Conservation (phyloP, 768 basidiomycete genomes). For the Stropharia rugosoannulata region DNA sequence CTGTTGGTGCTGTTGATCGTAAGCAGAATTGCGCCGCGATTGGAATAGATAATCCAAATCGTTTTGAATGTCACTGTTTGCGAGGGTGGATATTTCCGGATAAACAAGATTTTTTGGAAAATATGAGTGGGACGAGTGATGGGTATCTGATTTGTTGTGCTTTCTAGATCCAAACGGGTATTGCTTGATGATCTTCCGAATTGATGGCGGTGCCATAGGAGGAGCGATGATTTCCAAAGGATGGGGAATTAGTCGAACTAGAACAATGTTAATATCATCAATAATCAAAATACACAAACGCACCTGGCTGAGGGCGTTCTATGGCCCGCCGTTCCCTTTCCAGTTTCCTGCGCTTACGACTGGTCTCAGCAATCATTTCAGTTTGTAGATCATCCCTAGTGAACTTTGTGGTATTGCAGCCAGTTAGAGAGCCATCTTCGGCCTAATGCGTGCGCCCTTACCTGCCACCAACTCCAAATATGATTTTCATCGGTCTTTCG, state of each 20-base stretch:
- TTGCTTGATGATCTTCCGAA: slow-evolving; percentile 66
- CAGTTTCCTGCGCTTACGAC: slow-evolving; percentile 78
- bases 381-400: slow-evolving; percentile 79
- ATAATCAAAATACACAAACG: slow-evolving; percentile 20
- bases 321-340: slow-evolving; percentile 82
- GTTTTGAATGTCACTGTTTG: slow-evolving; percentile 43
- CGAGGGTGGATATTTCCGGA: slow-evolving; percentile 47
- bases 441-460: slow-evolving; percentile 29
- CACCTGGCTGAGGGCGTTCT: slow-evolving; percentile 77
- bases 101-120: slow-evolving; percentile 32
- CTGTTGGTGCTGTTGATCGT: slow-evolving; percentile 18
- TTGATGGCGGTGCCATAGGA: slow-evolving; percentile 48
- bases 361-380: slow-evolving; percentile 88
- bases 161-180: slow-evolving; percentile 44
- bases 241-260: slow-evolving; percentile 60
- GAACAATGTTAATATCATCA: background rate
- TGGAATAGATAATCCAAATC: slow-evolving; percentile 59
- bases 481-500: slow-evolving; percentile 70
- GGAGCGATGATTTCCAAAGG: slow-evolving; percentile 37
- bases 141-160: slow-evolving; percentile 23
- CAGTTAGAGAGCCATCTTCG: slow-evolving; percentile 1
- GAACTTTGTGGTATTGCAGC: slow-evolving; percentile 41
- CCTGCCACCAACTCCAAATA: slow-evolving; percentile 93
- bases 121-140: slow-evolving; percentile 19
- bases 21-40: slow-evolving; percentile 27